These are phyloP conservation scores for Arbutus unedo DNA, from an alignment of 148 eudicot species.

Conservation along the genomic window DNA sequence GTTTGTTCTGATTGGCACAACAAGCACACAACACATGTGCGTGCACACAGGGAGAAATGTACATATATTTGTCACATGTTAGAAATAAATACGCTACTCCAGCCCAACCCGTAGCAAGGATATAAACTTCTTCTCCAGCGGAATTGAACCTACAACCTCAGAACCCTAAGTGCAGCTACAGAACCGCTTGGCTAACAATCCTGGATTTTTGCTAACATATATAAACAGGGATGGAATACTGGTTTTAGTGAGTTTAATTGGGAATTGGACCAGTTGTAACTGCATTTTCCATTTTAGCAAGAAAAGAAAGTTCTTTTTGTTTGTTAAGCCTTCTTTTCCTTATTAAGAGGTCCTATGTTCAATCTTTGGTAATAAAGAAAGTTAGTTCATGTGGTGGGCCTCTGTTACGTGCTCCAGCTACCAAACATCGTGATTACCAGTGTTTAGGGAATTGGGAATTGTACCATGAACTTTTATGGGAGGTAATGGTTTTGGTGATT, in stretches of 20 bases:
- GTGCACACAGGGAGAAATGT: no score
- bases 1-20: not conserved
- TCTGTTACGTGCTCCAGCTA: not conserved
- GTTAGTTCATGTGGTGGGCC: not conserved
- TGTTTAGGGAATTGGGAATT: not conserved
- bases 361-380: not conserved
- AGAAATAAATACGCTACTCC: not conserved
- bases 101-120: not conserved
- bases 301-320: not conserved
- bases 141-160: not conserved
- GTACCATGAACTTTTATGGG: not conserved
- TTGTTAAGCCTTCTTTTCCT: not conserved
- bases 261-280: not conserved
- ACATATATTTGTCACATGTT: not conserved
- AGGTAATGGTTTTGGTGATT: not conserved
- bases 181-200: not conserved
- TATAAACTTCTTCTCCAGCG: not conserved
- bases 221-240: not conserved
- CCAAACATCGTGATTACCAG: not conserved
- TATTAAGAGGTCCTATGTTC: not conserved
- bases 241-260: not conserved
- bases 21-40: not conserved
- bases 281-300: not conserved
- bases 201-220: not conserved
- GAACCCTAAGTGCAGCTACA: not conserved